A percentile compares a stretch with the other conserved stretches of the same genome.
phyloP scores from a whole-genome alignment of 2,329 filamentous ascomycete genomes.

The Aspergillus pseudoglaucus region DNA sequence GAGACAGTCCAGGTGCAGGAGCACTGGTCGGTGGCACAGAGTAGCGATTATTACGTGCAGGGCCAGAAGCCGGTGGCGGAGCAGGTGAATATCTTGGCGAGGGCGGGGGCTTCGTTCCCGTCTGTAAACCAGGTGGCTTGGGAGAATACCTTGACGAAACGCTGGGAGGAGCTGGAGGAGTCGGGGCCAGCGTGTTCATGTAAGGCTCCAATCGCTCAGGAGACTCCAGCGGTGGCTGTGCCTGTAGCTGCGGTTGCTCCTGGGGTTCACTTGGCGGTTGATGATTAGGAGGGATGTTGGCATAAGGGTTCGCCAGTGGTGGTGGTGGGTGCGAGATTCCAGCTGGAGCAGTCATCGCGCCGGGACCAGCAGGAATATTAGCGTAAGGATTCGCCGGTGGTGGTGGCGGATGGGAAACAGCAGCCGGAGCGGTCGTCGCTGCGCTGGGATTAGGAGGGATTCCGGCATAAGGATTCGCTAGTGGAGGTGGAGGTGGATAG shows the following conservation, averaged over 20 bases:
- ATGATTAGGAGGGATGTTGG: conserved; percentile 6
- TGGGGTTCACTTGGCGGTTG: conserved; percentile 13
- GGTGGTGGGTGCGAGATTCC: neutral
- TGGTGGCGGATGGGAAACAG: neutral
- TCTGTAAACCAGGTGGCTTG: conserved; percentile 28
- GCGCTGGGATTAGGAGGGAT: conserved; percentile 1
- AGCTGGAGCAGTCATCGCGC: neutral
- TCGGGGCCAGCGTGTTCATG: conserved; percentile 20
- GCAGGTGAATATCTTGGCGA: conserved; percentile 41
- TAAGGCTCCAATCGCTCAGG: conserved; percentile 30
- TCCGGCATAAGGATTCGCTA: conserved; percentile 13
- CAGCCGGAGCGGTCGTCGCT: neutral
- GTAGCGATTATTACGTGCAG: conserved; percentile 32
- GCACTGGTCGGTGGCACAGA: conserved; percentile 30
- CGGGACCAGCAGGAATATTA: no score
- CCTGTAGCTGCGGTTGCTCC: conserved; percentile 21
- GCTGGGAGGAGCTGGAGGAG: conserved; percentile 22
- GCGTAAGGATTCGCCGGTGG: neutral
- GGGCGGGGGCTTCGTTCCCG: conserved; percentile 29
- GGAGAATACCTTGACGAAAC: conserved; percentile 38
- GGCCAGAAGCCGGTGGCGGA: conserved; percentile 30
- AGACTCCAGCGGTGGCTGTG: conserved; percentile 20
- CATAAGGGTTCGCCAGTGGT: neutral
- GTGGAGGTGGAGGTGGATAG: conserved; percentile 8
- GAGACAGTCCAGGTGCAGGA: conserved; percentile 22